Evolutionary conservation across 345 rosid genomes (phyloP).

Genomic region (Punica granatum): DNA sequence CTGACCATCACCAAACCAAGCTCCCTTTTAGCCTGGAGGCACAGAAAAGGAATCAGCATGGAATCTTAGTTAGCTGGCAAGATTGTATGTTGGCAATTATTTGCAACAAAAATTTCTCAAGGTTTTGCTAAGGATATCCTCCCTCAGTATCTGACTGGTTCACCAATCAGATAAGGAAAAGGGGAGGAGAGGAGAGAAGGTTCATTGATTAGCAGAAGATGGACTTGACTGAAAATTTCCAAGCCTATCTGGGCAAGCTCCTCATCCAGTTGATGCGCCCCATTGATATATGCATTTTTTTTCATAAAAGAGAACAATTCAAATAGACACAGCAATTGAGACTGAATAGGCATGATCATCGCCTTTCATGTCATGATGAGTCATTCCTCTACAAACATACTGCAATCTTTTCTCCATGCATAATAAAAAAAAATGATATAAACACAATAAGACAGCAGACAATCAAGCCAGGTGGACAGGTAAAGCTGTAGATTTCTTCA

Average conservation of each 20-base stretch:
- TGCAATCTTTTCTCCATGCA: not conserved
- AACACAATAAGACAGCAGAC: not conserved
- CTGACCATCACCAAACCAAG: not conserved
- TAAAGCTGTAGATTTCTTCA: not conserved
- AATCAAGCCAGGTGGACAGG: not conserved
- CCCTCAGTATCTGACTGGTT: not conserved
- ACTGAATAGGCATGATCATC: not conserved
- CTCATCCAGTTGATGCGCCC: not conserved
- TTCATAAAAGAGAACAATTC: too few relatives aligned
- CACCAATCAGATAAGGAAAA: not conserved
- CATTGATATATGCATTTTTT: too few relatives aligned
- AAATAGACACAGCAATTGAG: too few relatives aligned
- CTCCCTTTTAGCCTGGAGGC: not conserved
- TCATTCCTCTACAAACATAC: too few relatives aligned
- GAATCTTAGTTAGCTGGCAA: not conserved
- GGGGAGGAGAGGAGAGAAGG: not conserved
- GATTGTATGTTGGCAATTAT: not conserved
- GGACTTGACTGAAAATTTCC: not conserved
- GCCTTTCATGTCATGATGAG: not conserved
- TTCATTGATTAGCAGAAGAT: not conserved
- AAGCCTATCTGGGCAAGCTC: not conserved
- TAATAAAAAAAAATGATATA: not conserved
- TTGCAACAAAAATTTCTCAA: not conserved
- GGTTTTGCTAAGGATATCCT: not conserved
- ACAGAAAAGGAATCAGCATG: not conserved